Base-by-base conservation (phyloP, 306 rosid genomes). In the Lotus japonicus region DNA sequence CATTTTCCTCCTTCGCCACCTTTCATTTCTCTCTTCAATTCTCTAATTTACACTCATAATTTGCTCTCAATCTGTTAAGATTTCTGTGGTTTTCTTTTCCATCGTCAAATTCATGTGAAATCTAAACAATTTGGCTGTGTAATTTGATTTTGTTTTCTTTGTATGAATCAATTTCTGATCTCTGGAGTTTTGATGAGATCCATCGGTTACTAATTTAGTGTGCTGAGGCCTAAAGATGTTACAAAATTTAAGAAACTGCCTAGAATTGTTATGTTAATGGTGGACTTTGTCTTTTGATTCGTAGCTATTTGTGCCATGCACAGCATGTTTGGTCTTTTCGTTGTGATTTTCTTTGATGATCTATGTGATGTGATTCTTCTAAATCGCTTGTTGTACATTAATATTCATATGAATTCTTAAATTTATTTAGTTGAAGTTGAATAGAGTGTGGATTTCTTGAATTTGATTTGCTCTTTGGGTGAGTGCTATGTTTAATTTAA, bases 221-320 rank as follows among this genome's bases (percentile, higher is more conserved):
- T 43, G 35, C 14, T 57, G 60, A 60, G 54, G 50, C 72, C 21
- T 71, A 45, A 19, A 52, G 54, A 43, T 60, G 49, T n/a, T n/a
- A n/a, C 63, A n/a, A 26, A 44, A 62, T 26, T 44, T 42, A 11
- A 26, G 18, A 50, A 68, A 44, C 31, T 17, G 50, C 65, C 2
- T 6, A 21, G 2, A 21, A 21, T 21, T 21, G 13, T 0, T 43
- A 19, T 21, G 26, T 49, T 48, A 11, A 33, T 31, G 42, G 3
- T 5, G 48, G 21, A 11, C 28, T 9, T 39, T 59, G 11, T 53
- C 6, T 8, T 38, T 14, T 50, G 14, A 59, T 39, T 39, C 53
- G 12, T 46, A 8, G 43, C 56, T 4, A 18, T 41, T 9, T 26
- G 9, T 23, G 17, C 11, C 17, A 15, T 41, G 11, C 6, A 10